Evolutionary conservation across 23 red algal species (phyloP), one percentile per base, ranked within the genome.

Genomic region (Gracilaria domingensis): DNA sequence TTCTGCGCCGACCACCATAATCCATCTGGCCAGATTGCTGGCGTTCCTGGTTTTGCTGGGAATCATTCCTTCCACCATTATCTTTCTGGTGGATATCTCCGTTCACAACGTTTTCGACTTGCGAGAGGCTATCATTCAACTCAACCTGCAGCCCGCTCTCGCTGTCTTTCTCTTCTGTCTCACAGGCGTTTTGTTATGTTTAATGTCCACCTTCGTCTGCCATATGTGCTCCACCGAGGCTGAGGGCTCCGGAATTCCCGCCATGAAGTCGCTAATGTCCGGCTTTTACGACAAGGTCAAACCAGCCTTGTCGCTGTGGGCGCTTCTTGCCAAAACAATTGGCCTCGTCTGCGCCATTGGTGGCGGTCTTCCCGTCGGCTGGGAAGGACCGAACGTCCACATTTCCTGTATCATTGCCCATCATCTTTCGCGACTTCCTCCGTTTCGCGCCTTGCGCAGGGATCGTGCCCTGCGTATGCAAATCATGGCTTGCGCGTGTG

Each of bases 321-420:
- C 94, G 25, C 88, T 99, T 20, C 82, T 95, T 58, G 97, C 97
- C 20, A 99, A 99, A 42, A 65, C 85, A 6, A 77, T 99, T 36
- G 97, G 97, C 34, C 97, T 99, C 61, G 85, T 99, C 32, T 95
- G 89, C 30, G 97, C 97, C 16, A 99, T 99, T 33, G 94, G 94
- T 55, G 97, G 97, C 39, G 97, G 97, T 16, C 94, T 99, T 24
- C 97, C 97, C 18, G 94, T 99, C 26, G 97, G 97, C 30, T 99
- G 97, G 97, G 97, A 99, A 73, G 97, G 97, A 17, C 97, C 97
- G 28, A 99, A 99, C 58, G 97, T 99, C 14, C 97, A 99, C 75
- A 99, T 99, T 65, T 54, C 91, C 17, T 99, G 97, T 82, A 99
- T 99, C 66, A 90, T 99, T 53, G 94, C 97, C 23, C 97, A 99